A percentile compares a stretch with the other conserved stretches of the same genome.
phyloP scores from a whole-genome alignment of 2,329 filamentous ascomycete species.

The Esteya vermicola region DNA sequence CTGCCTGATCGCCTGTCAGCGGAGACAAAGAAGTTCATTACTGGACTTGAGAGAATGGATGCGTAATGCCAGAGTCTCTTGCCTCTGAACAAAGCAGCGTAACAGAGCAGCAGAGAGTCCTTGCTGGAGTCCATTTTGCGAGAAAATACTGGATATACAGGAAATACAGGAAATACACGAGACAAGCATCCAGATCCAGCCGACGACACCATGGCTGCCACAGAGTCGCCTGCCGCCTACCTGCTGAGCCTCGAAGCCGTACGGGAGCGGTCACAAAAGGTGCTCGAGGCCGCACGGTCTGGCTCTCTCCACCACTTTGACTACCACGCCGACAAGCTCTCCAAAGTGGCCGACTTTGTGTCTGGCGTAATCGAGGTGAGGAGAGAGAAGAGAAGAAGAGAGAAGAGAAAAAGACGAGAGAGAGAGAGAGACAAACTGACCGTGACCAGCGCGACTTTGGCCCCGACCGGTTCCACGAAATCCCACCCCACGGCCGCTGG shows the following conservation, averaged over 20 bases:
- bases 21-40: too few relatives aligned
- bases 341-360: slow-evolving; percentile 3
- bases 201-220: background rate
- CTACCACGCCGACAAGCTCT: slow-evolving; percentile 1
- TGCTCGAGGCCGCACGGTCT: slow-evolving; percentile 1
- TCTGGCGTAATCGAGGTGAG: slow-evolving; percentile 2
- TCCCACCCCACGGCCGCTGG: slow-evolving; percentile 44
- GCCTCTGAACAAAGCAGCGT: too few relatives aligned
- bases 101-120: too few relatives aligned
- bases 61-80: too few relatives aligned
- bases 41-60: too few relatives aligned
- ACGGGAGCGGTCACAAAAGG: background rate
- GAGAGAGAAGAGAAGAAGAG: too few relatives aligned
- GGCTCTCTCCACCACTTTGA: slow-evolving; percentile 6
- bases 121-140: too few relatives aligned
- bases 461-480: slow-evolving; percentile 27
- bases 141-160: too few relatives aligned
- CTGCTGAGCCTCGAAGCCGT: slow-evolving; percentile 5
- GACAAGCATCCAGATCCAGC: background rate
- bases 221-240: background rate
- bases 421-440: background rate
- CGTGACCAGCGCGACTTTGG: slow-evolving; percentile 32
- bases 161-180: background rate
- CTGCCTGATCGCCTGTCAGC: too few relatives aligned
- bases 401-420: too few relatives aligned